A percentile compares a stretch with the other conserved stretches of the same genome.
These are phyloP conservation scores for Candida wancherniae DNA, from an alignment of 805 yeast genomes.

Conservation along the genomic window DNA sequence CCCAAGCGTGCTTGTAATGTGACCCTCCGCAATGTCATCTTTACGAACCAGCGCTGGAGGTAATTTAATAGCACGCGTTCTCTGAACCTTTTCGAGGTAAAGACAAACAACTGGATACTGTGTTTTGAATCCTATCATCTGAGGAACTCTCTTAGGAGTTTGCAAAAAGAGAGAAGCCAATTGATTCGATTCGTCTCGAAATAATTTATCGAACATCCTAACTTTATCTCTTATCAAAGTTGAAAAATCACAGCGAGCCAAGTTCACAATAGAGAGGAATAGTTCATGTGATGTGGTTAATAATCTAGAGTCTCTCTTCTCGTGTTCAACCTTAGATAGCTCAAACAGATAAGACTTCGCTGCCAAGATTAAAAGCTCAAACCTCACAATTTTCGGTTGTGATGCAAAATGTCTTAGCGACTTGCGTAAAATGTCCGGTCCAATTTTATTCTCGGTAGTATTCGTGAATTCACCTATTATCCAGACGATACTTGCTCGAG, in stretches of 20 bases:
- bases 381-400: conserved; percentile 57
- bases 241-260: conserved; percentile 68
- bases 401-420: conserved; percentile 48
- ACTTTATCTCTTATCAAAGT: conserved; percentile 84
- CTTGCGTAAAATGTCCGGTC: conserved; percentile 72
- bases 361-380: conserved; percentile 66
- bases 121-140: neutral
- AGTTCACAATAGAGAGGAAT: conserved; percentile 56
- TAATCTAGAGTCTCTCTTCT: conserved; percentile 2
- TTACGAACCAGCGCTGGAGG: conserved; percentile 32
- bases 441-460: conserved; percentile 35
- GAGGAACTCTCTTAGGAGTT: conserved; percentile 69
- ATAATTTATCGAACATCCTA: conserved; percentile 60
- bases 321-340: conserved; percentile 10
- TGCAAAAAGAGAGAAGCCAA: conserved; percentile 68
- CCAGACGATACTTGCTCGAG: conserved; percentile 87
- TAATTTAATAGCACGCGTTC: conserved; percentile 38
- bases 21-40: conserved; percentile 12
- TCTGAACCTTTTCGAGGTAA: conserved; percentile 34
- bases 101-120: conserved; percentile 1
- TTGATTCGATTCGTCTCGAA: conserved; percentile 42
- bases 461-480: conserved; percentile 75
- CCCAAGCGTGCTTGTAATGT: conserved; percentile 11
- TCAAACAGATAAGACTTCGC: conserved; percentile 52
- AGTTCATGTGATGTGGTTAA: conserved; percentile 36